A percentile compares a stretch with the other conserved stretches of the same genome.
Evolutionary conservation across 352 stramenopile genomes (phyloP).

Genomic region (Globisporangium rhizosaccharum): DNA sequence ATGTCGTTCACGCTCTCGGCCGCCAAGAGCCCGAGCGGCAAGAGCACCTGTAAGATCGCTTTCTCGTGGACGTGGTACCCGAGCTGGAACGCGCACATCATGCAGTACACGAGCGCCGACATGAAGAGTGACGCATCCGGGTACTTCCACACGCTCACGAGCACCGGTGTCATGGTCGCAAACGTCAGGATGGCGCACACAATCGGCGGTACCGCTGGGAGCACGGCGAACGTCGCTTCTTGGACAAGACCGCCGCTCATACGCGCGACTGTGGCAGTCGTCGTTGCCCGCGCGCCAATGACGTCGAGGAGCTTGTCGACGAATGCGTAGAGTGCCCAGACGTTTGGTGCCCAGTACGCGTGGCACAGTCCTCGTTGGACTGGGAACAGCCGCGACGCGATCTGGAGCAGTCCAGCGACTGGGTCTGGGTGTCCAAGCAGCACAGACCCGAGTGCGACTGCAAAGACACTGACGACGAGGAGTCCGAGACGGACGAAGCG

Average conservation of each 20-base stretch:
- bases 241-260: conserved; percentile 86
- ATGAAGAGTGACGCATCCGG: conserved; percentile 78
- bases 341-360: conserved; percentile 98
- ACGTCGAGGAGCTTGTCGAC: conserved; percentile 79
- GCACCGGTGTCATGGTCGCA: conserved; percentile 65
- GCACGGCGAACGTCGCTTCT: conserved; percentile 69
- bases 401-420: conserved; percentile 73
- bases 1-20: conserved; percentile 77
- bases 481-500: conserved; percentile 82
- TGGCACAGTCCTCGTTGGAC: conserved; percentile 96
- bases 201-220: conserved; percentile 56
- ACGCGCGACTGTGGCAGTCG: conserved; percentile 32
- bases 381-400: conserved; percentile 93
- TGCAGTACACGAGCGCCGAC: conserved; percentile 82
- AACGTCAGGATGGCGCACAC: conserved; percentile 82
- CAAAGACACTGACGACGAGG: conserved; percentile 82
- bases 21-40: conserved; percentile 65
- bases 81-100: conserved; percentile 94
- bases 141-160: conserved; percentile 72
- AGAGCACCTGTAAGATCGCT: conserved; percentile 90
- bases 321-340: conserved; percentile 96
- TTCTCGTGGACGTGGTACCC: conserved; percentile 99
- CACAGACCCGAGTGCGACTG: conserved; percentile 74
- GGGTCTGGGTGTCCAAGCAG: conserved; percentile 42
- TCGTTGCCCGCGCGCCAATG: conserved; percentile 22